phyloP scores from a whole-genome alignment of 1,139 yeast species.

The Maudiozyma humilis region DNA sequence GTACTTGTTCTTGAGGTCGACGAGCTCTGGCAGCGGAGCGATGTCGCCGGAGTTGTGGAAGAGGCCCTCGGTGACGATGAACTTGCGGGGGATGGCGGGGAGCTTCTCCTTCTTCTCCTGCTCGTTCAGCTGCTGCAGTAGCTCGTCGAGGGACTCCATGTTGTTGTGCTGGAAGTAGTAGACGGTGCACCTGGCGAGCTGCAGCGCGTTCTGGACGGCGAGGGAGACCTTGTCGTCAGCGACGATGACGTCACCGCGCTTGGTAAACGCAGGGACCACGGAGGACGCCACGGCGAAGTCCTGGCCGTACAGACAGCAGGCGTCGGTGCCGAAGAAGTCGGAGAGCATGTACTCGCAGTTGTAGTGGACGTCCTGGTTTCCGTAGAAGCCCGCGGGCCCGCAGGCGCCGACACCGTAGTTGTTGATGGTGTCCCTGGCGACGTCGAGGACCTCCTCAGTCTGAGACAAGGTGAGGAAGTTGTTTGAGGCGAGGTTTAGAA shows the following conservation, averaged over 20 bases:
- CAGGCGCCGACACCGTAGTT: constrained; percentile 94
- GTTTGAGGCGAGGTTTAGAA: constrained; percentile 54
- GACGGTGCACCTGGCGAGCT: constrained; percentile 77
- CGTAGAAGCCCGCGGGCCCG: constrained; percentile 97
- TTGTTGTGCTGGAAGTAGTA: constrained; percentile 85
- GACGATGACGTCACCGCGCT: constrained; percentile 87
- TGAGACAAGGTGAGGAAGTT: constrained; percentile 56
- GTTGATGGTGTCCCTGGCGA: constrained; percentile 52
- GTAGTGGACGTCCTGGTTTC: constrained; percentile 88
- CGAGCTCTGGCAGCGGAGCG: constrained; percentile 60
- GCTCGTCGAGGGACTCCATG: constrained; percentile 66
- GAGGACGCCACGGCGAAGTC: constrained; percentile 87
- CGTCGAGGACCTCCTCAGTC: constrained; percentile 41
- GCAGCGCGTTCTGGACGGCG: constrained; percentile 80
- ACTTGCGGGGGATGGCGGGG: constrained; percentile 69
- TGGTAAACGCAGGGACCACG: constrained; percentile 92
- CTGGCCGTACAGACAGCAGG: constrained; percentile 83
- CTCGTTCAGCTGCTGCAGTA: constrained; percentile 57
- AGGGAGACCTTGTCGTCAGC: constrained; percentile 76
- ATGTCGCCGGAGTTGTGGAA: constrained; percentile 78
- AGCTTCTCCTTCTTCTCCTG: constrained; percentile 52
- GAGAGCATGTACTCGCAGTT: constrained; percentile 72
- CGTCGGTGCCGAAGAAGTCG: constrained; percentile 64
- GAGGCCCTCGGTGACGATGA: constrained; percentile 83
- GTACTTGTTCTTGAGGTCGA: constrained; percentile 68